Percentiles rank a stretch among this genome's conserved stretches.
Conservation (phyloP, 768 basidiomycete genomes). For the Obba rivulosa region DNA sequence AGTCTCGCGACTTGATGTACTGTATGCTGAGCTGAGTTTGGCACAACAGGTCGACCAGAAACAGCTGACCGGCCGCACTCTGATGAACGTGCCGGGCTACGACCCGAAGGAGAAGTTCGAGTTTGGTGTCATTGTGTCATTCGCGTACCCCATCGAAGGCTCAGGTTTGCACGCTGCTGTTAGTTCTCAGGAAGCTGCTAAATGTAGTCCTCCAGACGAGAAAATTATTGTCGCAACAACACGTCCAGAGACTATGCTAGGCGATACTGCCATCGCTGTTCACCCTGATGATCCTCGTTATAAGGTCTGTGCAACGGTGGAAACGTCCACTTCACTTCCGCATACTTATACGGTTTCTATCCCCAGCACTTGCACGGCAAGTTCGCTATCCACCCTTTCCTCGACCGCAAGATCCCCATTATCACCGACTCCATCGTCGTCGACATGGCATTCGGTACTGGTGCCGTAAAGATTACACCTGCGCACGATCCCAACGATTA, state of each 20-base stretch:
- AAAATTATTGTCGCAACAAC: conserved; percentile 93
- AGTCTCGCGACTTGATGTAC: conserved; percentile 8
- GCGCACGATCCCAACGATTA: conserved; percentile 98
- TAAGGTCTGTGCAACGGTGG: conserved; percentile 42
- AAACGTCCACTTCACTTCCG: no score
- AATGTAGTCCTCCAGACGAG: conserved; percentile 51
- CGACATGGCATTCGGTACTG: conserved; percentile 95
- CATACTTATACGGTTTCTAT: background rate
- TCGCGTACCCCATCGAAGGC: conserved; percentile 86
- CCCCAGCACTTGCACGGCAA: conserved; percentile 87
- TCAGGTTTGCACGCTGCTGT: conserved; percentile 45
- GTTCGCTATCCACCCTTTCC: conserved; percentile 85
- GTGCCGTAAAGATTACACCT: conserved; percentile 98
- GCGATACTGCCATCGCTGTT: conserved; percentile 95
- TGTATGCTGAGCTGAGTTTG: background rate
- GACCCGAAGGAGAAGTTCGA: conserved; percentile 94
- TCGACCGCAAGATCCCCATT: conserved; percentile 82
- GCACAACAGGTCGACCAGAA: conserved; percentile 88
- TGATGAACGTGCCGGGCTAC: conserved; percentile 91
- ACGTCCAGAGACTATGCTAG: conserved; percentile 97
- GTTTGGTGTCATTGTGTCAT: conserved; percentile 95
- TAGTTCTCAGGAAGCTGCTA: background rate
- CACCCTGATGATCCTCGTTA: conserved; percentile 92
- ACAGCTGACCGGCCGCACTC: conserved; percentile 75
- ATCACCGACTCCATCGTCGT: conserved; percentile 77